phyloP scores from a whole-genome alignment of 805 yeast species.

The Starmerella sp. region DNA sequence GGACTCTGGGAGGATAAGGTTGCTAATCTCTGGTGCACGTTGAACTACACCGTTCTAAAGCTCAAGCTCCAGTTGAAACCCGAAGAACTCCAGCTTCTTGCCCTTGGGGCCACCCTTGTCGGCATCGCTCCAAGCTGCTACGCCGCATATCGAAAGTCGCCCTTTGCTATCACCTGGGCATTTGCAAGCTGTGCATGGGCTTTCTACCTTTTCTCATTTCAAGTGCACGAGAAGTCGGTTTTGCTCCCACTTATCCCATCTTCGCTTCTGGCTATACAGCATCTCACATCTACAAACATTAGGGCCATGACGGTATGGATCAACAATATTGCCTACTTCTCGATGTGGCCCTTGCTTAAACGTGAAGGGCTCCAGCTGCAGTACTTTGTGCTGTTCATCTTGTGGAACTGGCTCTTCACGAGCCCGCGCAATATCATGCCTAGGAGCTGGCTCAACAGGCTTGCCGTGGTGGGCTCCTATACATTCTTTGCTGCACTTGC shows the following conservation, averaged over 20 bases:
- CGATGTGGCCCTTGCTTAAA: constrained; percentile 75
- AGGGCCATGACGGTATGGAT: constrained; percentile 79
- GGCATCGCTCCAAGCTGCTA: constrained; percentile 48
- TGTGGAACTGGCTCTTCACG: constrained; percentile 59
- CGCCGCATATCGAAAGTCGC: constrained; percentile 33
- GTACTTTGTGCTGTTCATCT: constrained; percentile 45
- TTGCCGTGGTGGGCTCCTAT: constrained; percentile 43
- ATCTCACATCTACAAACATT: constrained; percentile 42
- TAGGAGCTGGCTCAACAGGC: constrained; percentile 37
- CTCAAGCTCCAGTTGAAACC: constrained; percentile 46
- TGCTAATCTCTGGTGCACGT: constrained; percentile 95
- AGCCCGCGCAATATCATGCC: constrained; percentile 34
- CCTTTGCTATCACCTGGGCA: constrained; percentile 47
- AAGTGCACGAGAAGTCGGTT: constrained; percentile 91
- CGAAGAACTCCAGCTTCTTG: constrained; percentile 47
- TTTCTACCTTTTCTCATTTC: constrained; percentile 82
- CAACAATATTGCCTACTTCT: constrained; percentile 69
- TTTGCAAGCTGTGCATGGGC: constrained; percentile 76
- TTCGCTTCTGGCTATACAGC: constrained; percentile 42
- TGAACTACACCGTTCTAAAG: constrained; percentile 59
- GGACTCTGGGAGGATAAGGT: constrained; percentile 97
- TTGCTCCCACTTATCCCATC: constrained; percentile 80
- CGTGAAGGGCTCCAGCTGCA: constrained; percentile 68
- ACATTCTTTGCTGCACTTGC: constrained; percentile 43
- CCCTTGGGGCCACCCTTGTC: constrained; percentile 29